phyloP scores from a whole-genome alignment of 2,329 filamentous ascomycete genomes.

The Penicillium sp. region DNA sequence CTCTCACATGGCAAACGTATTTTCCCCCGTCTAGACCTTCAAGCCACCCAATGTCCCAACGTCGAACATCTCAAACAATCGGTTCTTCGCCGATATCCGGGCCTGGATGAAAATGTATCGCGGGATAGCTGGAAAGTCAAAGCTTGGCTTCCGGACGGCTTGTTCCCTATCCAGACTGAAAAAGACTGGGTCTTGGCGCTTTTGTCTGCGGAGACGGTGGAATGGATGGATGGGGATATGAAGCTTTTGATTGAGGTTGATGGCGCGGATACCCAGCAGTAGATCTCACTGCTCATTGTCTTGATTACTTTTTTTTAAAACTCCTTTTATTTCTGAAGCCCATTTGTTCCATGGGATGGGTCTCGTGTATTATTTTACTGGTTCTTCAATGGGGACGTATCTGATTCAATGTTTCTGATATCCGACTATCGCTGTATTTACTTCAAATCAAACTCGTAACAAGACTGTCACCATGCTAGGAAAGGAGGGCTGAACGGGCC shows the following conservation, averaged over 20 bases:
- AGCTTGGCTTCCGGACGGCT: constrained; percentile 44
- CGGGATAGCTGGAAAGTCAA: constrained; percentile 36
- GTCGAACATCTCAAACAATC: constrained; percentile 32
- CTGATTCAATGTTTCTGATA: not conserved
- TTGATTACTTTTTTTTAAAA: not conserved
- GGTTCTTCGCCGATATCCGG: constrained; percentile 31
- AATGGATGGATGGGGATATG: constrained; percentile 49
- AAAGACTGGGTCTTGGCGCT: constrained; percentile 47
- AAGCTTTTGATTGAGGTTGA: constrained; percentile 42
- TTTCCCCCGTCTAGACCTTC: constrained; percentile 38
- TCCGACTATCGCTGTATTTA: not conserved
- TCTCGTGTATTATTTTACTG: constrained; percentile 1
- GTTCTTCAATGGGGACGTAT: not conserved
- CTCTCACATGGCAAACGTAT: constrained; percentile 40
- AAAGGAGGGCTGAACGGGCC: constrained; percentile 1
- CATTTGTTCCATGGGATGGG: not conserved
- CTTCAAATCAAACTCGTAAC: not conserved
- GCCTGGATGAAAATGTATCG: constrained; percentile 4
- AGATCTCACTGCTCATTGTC: not conserved
- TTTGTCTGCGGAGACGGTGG: constrained; percentile 42
- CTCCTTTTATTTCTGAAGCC: not conserved
- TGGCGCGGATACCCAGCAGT: constrained; percentile 10
- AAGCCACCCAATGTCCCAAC: constrained; percentile 35
- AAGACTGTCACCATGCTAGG: not conserved
- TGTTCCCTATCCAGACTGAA: constrained; percentile 39